A percentile compares a stretch with the other conserved stretches of the same genome.
Conservation (phyloP, 1,139 yeast species). For the Candida anutae region DNA sequence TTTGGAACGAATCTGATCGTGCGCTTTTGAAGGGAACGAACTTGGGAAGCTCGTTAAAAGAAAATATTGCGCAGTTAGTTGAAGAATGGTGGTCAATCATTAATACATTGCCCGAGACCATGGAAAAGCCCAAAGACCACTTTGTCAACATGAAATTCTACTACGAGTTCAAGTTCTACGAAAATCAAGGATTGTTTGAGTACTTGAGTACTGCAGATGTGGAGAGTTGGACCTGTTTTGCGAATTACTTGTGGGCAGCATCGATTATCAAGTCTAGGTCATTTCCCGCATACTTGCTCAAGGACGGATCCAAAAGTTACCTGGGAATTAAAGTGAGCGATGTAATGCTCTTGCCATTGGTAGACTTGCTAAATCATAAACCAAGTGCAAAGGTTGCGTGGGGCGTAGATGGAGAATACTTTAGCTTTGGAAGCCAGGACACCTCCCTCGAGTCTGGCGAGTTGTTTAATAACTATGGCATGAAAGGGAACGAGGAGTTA, state of each 20-base stretch:
- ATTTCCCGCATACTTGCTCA: slow-evolving; percentile 55
- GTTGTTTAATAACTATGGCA: slow-evolving; percentile 76
- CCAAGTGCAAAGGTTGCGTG: slow-evolving; percentile 60
- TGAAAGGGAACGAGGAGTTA: slow-evolving; percentile 76
- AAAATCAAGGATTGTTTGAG: slow-evolving; percentile 26
- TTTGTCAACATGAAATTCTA: slow-evolving; percentile 38
- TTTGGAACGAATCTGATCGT: slow-evolving; percentile 51
- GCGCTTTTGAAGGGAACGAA: slow-evolving; percentile 56
- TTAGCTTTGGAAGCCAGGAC: slow-evolving; percentile 23
- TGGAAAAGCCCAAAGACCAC: slow-evolving; percentile 27
- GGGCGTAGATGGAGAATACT: slow-evolving; percentile 26
- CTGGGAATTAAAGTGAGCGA: slow-evolving; percentile 34
- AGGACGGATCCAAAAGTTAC: slow-evolving; percentile 8
- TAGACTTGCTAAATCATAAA: slow-evolving; percentile 72
- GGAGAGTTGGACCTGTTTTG: slow-evolving; percentile 54
- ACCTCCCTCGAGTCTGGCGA: slow-evolving; percentile 31
- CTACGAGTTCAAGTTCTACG: slow-evolving; percentile 40
- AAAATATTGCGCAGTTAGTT: slow-evolving; percentile 23
- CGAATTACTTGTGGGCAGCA: slow-evolving; percentile 67
- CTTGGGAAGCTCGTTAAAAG: slow-evolving; percentile 35
- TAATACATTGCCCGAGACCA: slow-evolving; percentile 24
- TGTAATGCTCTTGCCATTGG: slow-evolving; percentile 68
- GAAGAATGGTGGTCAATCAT: slow-evolving; percentile 48
- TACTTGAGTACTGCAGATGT: slow-evolving; percentile 15
- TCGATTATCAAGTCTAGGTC: slow-evolving; percentile 69